Base-by-base conservation (phyloP, 225 moss, liverwort and hornwort species). In the Straminergon stramineum region DNA sequence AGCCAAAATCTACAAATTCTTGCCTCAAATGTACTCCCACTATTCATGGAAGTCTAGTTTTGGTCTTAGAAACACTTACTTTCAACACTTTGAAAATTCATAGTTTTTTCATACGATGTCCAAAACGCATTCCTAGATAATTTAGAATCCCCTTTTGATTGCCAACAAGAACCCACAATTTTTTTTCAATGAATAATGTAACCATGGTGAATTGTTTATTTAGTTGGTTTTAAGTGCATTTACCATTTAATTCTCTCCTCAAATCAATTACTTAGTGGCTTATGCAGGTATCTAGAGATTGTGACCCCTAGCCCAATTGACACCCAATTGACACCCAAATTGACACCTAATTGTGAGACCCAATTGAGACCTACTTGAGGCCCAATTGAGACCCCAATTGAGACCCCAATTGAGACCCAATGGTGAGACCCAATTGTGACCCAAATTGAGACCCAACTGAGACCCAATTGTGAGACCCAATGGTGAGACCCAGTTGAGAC, bases 121-220 rank as follows among this genome's bases (percentile, higher is more conserved):
- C 13, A 4, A 22, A n/a, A 12, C 7, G 7, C 6, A 69, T 22
- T n/a, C n/a, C 13, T n/a, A 13, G 7, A n/a, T 1, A n/a, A n/a
- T 37, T 7, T 69, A 13, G 0, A 69, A 22, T n/a, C 13, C 1
- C 6, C 0, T 37, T 2, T n/a, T 69, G 4, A 69, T 3, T 37
- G 1, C 22, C 13, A 12, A n/a, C 4, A n/a, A n/a, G 1, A 22
- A 21, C 1, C 21, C 0, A 20, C 22, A 13, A 22, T 20, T 6
- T 22, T 0, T 11, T 11, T 35, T 32, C 8, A 69, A 22, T 69
- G 13, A 13, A 13, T n/a, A 13, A 69, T n/a, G 4, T 13, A 69
- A 13, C 7, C 4, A 12, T 22, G 7, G 2, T 68, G 1, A 68
- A n/a, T 68, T 20, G 6, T 0, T 67, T 12, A 6, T 67, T 67